Percentiles rank a stretch among this genome's conserved stretches.
phyloP scores from a whole-genome alignment of 2,329 filamentous ascomycete species.

The Phyllosticta citribraziliensis region DNA sequence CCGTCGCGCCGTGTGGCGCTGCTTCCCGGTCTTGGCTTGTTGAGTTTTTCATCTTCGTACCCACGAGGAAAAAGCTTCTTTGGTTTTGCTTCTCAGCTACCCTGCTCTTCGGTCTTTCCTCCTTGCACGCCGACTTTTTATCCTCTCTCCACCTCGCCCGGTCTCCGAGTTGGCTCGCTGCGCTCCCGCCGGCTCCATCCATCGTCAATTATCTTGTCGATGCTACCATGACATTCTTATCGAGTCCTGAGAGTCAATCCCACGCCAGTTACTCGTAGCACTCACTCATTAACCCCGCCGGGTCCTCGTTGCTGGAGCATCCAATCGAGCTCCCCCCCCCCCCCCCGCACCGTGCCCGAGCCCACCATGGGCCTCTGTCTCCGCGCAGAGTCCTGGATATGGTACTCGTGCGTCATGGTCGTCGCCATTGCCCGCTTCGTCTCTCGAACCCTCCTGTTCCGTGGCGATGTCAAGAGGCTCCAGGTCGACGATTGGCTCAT shows the following conservation, averaged over 20 bases:
- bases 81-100: not conserved
- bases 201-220: not conserved
- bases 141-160: not conserved
- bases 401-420: constrained; percentile 32
- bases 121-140: not conserved
- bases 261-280: constrained; percentile 11
- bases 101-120: not conserved
- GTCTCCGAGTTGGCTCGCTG: not conserved
- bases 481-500: constrained; percentile 50
- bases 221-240: constrained; percentile 10
- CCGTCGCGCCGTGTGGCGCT: not conserved
- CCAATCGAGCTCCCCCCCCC: not conserved
- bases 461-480: constrained; percentile 37
- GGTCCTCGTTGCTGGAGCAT: not conserved
- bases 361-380: constrained; percentile 17
- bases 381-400: constrained; percentile 37
- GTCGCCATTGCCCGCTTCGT: constrained; percentile 32
- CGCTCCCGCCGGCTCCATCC: not conserved
- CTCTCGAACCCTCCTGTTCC: constrained; percentile 35
- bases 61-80: not conserved
- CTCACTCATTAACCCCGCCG: not conserved
- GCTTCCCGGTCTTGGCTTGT: not conserved
- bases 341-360: not conserved
- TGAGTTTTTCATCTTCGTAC: not conserved
- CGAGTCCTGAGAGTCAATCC: constrained; percentile 8